Conservation (phyloP, 495 filamentous ascomycete genomes). For the Achaetomiella virescens region DNA sequence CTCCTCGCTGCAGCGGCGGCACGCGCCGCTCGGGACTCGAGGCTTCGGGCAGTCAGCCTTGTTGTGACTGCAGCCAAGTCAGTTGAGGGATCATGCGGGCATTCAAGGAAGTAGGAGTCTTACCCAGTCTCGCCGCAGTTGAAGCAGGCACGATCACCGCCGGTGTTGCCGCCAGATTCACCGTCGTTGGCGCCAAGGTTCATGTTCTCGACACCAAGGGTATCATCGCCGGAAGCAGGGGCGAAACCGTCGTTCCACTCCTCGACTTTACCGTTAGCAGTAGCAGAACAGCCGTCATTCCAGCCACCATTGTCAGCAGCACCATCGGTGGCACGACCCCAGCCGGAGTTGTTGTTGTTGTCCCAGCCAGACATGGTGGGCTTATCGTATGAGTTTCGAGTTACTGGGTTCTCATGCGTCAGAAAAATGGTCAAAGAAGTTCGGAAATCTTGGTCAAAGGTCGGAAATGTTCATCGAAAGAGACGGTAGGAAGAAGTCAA, state of each 20-base stretch:
- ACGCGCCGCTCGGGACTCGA: slow-evolving; percentile 49
- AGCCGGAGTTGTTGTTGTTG: background rate
- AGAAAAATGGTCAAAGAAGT: background rate
- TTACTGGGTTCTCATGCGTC: background rate
- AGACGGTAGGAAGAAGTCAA: background rate
- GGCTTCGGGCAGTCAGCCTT: slow-evolving; percentile 46
- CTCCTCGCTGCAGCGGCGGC: slow-evolving; percentile 63
- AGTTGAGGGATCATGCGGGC: slow-evolving; percentile 1
- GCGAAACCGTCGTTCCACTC: background rate
- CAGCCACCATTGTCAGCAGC: background rate
- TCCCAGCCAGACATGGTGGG: slow-evolving; percentile 5
- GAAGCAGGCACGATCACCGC: slow-evolving; percentile 56
- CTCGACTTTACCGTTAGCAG: background rate
- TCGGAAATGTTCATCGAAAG: background rate
- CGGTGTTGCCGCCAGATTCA: slow-evolving; percentile 51
- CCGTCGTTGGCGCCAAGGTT: background rate
- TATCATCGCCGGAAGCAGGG: background rate
- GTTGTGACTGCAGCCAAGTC: slow-evolving; percentile 39
- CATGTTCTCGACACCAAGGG: slow-evolving; percentile 2
- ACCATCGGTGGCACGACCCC: background rate
- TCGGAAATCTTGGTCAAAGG: background rate
- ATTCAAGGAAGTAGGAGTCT: slow-evolving; percentile 15
- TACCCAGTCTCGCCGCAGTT: slow-evolving; percentile 74
- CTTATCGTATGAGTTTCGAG: background rate
- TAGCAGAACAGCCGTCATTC: background rate